Evolutionary conservation across 2,329 filamentous ascomycete genomes (phyloP).

Genomic region (Xylariaceae sp.): DNA sequence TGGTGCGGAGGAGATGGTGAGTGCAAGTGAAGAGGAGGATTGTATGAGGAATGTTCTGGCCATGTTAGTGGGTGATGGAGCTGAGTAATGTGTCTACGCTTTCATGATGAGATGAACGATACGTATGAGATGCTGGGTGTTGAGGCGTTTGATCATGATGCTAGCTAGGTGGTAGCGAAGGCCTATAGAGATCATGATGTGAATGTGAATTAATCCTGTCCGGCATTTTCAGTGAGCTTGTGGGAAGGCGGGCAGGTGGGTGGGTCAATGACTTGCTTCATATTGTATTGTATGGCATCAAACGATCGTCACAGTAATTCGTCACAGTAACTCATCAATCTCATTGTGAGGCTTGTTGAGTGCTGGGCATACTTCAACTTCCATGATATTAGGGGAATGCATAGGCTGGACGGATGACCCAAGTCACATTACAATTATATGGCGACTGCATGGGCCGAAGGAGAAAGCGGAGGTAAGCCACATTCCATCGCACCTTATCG

Average conservation of each 20-base stretch:
- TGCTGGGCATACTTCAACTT: too few relatives aligned
- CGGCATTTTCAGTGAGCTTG: not conserved
- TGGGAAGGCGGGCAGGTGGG: not conserved
- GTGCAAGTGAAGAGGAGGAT: slow-evolving; percentile 62
- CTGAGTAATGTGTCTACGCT: not conserved
- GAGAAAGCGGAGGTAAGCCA: too few relatives aligned
- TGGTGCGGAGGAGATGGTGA: slow-evolving; percentile 59
- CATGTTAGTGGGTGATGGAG: slow-evolving; percentile 41
- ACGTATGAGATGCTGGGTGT: not conserved
- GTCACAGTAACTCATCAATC: too few relatives aligned
- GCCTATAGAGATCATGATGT: not conserved
- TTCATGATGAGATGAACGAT: not conserved
- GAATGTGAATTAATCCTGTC: not conserved
- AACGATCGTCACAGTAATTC: not conserved
- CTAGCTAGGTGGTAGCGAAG: not conserved
- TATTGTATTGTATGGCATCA: not conserved
- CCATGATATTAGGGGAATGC: too few relatives aligned
- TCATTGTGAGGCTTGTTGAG: too few relatives aligned
- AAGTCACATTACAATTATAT: too few relatives aligned
- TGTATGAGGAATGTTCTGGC: slow-evolving; percentile 62
- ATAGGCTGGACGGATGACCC: too few relatives aligned
- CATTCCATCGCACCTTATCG: too few relatives aligned
- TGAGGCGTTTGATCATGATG: not conserved
- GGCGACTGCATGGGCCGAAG: too few relatives aligned
- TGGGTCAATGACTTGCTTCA: not conserved